These are phyloP conservation scores for Polygonum maritimum DNA, from an alignment of 148 eudicot species.

Conservation along the genomic window DNA sequence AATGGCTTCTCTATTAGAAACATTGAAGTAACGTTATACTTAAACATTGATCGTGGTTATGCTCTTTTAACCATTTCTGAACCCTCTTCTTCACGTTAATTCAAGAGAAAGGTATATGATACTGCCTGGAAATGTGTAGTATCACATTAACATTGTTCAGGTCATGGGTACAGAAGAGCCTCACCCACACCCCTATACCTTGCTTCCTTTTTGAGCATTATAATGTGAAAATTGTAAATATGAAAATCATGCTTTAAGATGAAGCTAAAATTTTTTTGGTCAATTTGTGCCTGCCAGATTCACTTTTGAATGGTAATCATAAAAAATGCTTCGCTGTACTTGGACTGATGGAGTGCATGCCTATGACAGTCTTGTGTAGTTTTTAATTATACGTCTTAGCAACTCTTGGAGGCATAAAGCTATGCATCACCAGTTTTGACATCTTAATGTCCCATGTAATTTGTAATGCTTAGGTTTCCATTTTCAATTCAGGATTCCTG, in stretches of 20 bases:
- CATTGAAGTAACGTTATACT: background rate
- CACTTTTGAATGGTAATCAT: background rate
- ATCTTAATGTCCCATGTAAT: background rate
- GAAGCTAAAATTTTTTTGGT: no score
- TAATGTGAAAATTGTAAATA: no score
- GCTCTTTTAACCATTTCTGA: background rate
- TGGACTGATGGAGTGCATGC: background rate
- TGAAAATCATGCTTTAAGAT: no score
- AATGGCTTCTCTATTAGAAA: background rate
- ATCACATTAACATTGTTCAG: background rate
- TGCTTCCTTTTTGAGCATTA: no score
- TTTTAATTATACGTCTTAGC: background rate
- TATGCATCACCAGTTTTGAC: background rate
- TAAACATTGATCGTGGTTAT: background rate
- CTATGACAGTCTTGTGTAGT: background rate
- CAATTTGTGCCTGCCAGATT: background rate
- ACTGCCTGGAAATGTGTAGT: background rate
- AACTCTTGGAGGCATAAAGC: background rate
- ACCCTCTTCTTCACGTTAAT: background rate
- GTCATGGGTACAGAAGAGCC: background rate
- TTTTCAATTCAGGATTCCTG: background rate
- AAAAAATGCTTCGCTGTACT: background rate
- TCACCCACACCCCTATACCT: background rate
- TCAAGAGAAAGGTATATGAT: background rate
- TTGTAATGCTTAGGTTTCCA: background rate